These are phyloP conservation scores for Sporothrix brasiliensis DNA, from an alignment of 2,329 filamentous ascomycete genomes.

Conservation along the genomic window DNA sequence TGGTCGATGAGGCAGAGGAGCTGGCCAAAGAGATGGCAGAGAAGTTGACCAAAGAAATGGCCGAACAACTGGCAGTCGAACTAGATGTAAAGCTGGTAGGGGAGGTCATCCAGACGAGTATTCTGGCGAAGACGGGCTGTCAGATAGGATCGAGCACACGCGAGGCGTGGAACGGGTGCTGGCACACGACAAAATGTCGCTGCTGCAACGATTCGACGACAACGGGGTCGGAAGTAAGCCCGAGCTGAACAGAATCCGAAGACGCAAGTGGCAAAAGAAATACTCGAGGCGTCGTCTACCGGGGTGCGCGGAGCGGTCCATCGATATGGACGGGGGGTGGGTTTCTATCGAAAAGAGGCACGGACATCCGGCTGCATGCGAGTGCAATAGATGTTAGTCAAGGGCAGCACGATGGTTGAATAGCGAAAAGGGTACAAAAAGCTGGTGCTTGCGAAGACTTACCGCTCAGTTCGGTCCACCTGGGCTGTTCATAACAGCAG, in stretches of 20 bases:
- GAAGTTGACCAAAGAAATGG: no score
- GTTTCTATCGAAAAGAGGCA: neutral
- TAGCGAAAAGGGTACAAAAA: neutral
- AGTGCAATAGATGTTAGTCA: neutral
- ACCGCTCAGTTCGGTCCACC: slow-evolving; percentile 13
- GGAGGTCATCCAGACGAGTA: no score
- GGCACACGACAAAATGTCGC: no score
- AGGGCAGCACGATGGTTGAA: neutral
- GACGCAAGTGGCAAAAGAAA: neutral
- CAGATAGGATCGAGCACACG: no score
- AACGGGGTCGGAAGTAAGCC: no score
- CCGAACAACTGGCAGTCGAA: no score
- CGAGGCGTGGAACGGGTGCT: no score
- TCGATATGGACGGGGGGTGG: neutral
- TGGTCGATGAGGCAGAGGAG: no score
- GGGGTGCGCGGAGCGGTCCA: neutral
- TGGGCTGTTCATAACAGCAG: neutral
- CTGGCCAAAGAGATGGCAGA: no score
- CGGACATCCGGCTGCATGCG: neutral
- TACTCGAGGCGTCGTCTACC: neutral
- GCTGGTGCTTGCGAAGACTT: neutral
- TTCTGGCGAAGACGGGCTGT: no score
- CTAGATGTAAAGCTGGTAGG: no score
- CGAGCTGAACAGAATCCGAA: neutral
- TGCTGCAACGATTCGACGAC: no score